Evolutionary conservation across 2,329 filamentous ascomycete genomes (phyloP).

Genomic region (Cladosporium velox): DNA sequence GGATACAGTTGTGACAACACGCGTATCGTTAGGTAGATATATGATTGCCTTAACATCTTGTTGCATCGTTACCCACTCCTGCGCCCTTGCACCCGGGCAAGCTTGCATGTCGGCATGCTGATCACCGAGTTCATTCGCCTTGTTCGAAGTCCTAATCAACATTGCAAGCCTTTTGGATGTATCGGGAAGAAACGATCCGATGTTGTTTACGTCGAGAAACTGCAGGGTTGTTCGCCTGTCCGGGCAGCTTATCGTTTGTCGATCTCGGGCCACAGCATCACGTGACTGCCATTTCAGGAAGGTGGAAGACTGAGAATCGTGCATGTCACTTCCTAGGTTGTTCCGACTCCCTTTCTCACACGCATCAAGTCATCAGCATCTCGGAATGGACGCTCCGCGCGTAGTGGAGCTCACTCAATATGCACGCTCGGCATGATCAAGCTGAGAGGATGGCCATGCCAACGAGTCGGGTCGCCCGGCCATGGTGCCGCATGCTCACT

Average conservation of each 20-base stretch:
- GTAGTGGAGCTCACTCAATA: background rate
- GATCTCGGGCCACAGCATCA: background rate
- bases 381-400: background rate
- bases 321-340: background rate
- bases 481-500: background rate
- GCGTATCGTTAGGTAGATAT: background rate
- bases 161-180: background rate
- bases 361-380: background rate
- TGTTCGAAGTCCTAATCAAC: background rate
- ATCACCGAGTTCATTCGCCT: background rate
- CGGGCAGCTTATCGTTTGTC: background rate
- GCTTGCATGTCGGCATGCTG: background rate
- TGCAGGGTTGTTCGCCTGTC: background rate
- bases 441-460: background rate
- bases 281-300: background rate
- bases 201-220: background rate
- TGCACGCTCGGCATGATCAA: background rate
- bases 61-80: background rate
- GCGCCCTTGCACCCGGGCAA: background rate
- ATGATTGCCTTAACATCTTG: background rate
- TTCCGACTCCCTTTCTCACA: background rate
- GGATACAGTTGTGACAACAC: background rate
- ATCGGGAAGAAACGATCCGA: background rate
- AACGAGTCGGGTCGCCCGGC: background rate
- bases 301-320: background rate